Base-by-base conservation (phyloP, 306 rosid species). In the Prosopis cineraria region DNA sequence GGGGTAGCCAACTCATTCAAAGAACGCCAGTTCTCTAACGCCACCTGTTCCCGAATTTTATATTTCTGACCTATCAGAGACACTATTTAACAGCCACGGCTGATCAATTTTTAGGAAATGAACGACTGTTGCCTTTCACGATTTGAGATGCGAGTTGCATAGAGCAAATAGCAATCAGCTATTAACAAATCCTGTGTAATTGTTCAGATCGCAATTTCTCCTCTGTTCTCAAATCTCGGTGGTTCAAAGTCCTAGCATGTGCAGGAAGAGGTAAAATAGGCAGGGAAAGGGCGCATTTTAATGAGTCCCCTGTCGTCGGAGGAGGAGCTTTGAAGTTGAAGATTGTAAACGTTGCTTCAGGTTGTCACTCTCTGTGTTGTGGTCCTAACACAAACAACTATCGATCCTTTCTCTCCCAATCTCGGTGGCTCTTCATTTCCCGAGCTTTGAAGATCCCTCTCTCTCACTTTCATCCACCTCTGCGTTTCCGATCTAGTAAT, bases 371-470 rank as follows among this genome's bases (percentile, higher is more conserved):
- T 34, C 19, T 13, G 14, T 72, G 39, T 64, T 65, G 70, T 56
- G 40, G 44, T 78, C 39, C 22, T 33, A 10, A 64, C 16, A 29
- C 47, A 80, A 50, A 14, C 50, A 72, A 55, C 34, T 72, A 53
- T 65, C 84, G 56, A 45, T 75, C 11, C 70, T 53, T 82, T 82
- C 84, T 84, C 80, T 88, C 85, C 52, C 63, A 85, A 68, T 74
- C 74, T 59, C 41, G 44, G 34, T 80, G 83, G 82, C 40, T 75
- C 83, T 77, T 72, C 62, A 55, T 53, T 4, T 84, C 73, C 64
- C 81, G 87, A 83, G 60, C 84, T 86, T 45, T 41, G 85, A 74
- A 34, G 84, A 87, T 43, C 79, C 24, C 43, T 0, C 62, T 41
- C 65, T 45, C 48, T 66, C 65, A 0, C 55, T 43, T 45, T 34